Evolutionary conservation across 257 asterid species (phyloP), one percentile per base, ranked within the genome.

Genomic region (Salvia rosmarinus): DNA sequence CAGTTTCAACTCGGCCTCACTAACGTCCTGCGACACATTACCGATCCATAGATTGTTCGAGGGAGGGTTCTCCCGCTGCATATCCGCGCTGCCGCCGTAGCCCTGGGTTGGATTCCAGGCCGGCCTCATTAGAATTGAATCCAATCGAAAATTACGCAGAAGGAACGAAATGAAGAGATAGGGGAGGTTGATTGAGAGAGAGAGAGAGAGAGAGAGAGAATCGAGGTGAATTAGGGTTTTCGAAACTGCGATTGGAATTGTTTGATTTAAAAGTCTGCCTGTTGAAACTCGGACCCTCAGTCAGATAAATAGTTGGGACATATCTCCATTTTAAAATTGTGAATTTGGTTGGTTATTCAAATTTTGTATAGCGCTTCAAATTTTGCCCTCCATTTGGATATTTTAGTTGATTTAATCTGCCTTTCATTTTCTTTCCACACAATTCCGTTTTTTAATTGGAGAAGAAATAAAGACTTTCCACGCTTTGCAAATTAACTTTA

Each of bases 41-140:
- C 99, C 99, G 55, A 94, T 86, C 99, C 99, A 94, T 2, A 94
- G 76, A 68, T 85, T 94, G 51, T 87, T 89, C 44, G 99, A 86
- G 51, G 96, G 90, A 64, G 90, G 90, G 52, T 88, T 90, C 58
- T 62, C 81, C 56, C 78, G 76, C 58, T 63, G 76, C 25, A 47
- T 77, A 54, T 66, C 79, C 78, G 68, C 62, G 68, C 65, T 74
- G 74, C 50, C 79, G 66, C 51, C 85, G 68, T 58, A 62, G 78
- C 56, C 32, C 60, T 67, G 81, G 49, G 30, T 11, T 49, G 68
- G 68, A 68, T 67, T 49, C 42, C 35, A 75, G 25, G 20, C 62
- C 28, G 79, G 52, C 64, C 43, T 77, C 84, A 81, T 81, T 5
- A 20, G 25, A 39, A 21, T 9, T 35, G 14, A 25, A 75, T 30